A percentile compares a stretch with the other conserved stretches of the same genome.
Evolutionary conservation across 1,284 basidiomycete species (phyloP).

Genomic region (Sphagnurus paluster): DNA sequence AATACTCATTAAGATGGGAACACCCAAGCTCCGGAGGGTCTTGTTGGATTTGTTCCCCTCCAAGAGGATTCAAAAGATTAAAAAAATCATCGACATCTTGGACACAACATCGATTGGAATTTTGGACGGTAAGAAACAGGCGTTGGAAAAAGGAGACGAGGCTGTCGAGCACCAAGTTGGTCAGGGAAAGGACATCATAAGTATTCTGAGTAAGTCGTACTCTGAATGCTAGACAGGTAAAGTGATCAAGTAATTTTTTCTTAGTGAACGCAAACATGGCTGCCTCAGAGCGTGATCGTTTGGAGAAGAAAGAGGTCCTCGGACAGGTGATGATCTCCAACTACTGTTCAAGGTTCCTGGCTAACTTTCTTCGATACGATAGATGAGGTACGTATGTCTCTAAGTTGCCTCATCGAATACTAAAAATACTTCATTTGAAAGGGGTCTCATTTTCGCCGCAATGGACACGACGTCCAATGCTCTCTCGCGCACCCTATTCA

Average conservation of each 20-base stretch:
- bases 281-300: constrained; percentile 27
- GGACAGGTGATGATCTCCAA: constrained; percentile 19
- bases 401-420: not conserved
- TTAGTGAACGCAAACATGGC: constrained; percentile 33
- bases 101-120: constrained; percentile 36
- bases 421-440: not conserved
- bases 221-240: no score
- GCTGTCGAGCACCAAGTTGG: constrained; percentile 32
- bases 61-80: constrained; percentile 31
- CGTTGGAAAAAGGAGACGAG: constrained; percentile 35
- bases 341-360: no score
- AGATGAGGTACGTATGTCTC: constrained; percentile 2
- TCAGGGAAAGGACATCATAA: constrained; percentile 47
- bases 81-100: constrained; percentile 39
- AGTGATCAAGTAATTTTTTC: not conserved
- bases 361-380: not conserved
- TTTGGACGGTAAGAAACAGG: constrained; percentile 37
- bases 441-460: constrained; percentile 22
- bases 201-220: constrained; percentile 37
- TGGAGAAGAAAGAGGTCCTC: constrained; percentile 31
- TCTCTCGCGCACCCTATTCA: constrained; percentile 25
- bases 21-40: constrained; percentile 34
- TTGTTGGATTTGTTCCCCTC: constrained; percentile 36
- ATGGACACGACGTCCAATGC: constrained; percentile 32
- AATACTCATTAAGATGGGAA: constrained; percentile 31